A percentile compares a stretch with the other conserved stretches of the same genome.
These are phyloP conservation scores for Kluyveromyces siamensis DNA, from an alignment of 805 yeast species.

Conservation along the genomic window DNA sequence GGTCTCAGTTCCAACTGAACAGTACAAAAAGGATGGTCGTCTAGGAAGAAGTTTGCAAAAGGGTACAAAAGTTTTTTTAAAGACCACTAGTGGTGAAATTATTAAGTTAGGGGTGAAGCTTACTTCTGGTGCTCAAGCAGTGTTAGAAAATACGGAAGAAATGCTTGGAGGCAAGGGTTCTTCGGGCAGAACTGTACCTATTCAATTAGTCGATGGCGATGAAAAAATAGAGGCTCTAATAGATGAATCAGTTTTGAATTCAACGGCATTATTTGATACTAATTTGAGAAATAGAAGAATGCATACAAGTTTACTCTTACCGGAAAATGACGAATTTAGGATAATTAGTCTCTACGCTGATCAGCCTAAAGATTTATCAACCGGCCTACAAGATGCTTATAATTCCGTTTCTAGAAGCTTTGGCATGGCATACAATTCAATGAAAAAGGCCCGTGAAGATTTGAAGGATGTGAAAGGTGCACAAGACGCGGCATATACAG, in stretches of 20 bases:
- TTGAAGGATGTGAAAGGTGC: constrained; percentile 53
- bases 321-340: constrained; percentile 11
- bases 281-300: constrained; percentile 26
- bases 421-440: constrained; percentile 52
- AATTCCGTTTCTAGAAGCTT: constrained; percentile 61
- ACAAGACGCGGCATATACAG: constrained; percentile 55
- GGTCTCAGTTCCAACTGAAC: constrained; percentile 63
- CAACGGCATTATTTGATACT: constrained; percentile 29
- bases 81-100: constrained; percentile 70
- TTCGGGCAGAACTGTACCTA: constrained; percentile 30
- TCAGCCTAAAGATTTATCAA: constrained; percentile 64
- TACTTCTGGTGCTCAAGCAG: constrained; percentile 80
- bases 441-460: constrained; percentile 50
- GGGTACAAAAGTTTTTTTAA: constrained; percentile 66
- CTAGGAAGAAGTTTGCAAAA: constrained; percentile 61
- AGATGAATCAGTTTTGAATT: constrained; percentile 13
- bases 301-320: constrained; percentile 3
- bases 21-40: constrained; percentile 66
- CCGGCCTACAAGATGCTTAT: constrained; percentile 73
- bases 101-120: constrained; percentile 74
- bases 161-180: constrained; percentile 68
- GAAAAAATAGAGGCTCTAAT: constrained; percentile 18
- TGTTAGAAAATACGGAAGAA: constrained; percentile 73
- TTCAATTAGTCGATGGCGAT: constrained; percentile 4
- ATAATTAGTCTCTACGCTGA: constrained; percentile 69